These are phyloP conservation scores for Kazachstania kunashirensis DNA, from an alignment of 805 yeast species.

Conservation along the genomic window DNA sequence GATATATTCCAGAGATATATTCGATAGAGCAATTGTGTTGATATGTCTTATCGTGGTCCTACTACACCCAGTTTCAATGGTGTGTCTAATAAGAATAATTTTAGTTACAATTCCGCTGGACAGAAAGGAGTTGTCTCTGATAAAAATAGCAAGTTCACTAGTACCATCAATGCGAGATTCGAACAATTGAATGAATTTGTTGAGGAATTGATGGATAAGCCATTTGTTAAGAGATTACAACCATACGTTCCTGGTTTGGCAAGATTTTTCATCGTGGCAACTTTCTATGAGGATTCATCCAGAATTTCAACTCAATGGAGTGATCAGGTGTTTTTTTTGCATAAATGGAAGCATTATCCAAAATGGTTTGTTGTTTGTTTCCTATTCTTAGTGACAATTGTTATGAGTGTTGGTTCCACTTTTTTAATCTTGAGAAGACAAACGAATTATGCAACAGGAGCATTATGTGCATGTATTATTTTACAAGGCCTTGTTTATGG, in stretches of 20 bases:
- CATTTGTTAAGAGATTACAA: slow-evolving; percentile 38
- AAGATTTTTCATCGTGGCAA: slow-evolving; percentile 82
- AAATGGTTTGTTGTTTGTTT: slow-evolving; percentile 63
- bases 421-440: slow-evolving; percentile 62
- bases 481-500: slow-evolving; percentile 88
- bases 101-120: too few species aligned
- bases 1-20: too few species aligned
- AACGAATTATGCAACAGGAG: slow-evolving; percentile 60
- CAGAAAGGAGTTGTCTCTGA: too few species aligned
- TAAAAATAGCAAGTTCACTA: too few species aligned
- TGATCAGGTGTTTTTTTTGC: slow-evolving; percentile 78
- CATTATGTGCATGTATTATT: slow-evolving; percentile 63
- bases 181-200: not conserved
- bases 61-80: not conserved
- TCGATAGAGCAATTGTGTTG: too few species aligned
- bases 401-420: slow-evolving; percentile 69
- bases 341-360: slow-evolving; percentile 74
- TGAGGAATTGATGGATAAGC: slow-evolving; percentile 41
- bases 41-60: slow-evolving; percentile 1
- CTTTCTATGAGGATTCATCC: slow-evolving; percentile 82
- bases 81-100: not conserved
- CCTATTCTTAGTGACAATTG: slow-evolving; percentile 48
- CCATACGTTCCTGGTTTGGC: slow-evolving; percentile 85
- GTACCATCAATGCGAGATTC: too few species aligned
- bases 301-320: slow-evolving; percentile 83